Conservation (phyloP, 306 rosid genomes). For the Sindora glabra region DNA sequence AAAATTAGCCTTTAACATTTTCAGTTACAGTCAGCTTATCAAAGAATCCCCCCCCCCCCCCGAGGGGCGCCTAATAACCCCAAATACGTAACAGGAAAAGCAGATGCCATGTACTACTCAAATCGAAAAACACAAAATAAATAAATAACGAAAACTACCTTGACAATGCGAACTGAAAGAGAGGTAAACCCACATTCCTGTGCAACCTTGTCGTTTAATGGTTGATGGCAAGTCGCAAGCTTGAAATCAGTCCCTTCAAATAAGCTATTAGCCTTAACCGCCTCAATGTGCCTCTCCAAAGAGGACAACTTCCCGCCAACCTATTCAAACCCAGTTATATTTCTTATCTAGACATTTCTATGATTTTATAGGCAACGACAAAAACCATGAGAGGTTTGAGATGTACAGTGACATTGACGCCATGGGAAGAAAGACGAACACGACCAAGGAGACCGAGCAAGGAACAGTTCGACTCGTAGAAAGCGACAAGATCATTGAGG, state of each 20-base stretch:
- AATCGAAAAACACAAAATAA: neutral
- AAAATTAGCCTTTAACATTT: too few relatives aligned
- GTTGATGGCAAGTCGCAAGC: conserved; percentile 72
- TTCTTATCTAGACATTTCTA: neutral
- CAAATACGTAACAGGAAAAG: too few relatives aligned
- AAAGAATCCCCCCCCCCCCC: too few relatives aligned
- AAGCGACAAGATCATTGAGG: conserved; percentile 44
- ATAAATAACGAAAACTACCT: conserved; percentile 28
- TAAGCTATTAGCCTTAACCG: conserved; percentile 32
- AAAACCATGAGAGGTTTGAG: neutral
- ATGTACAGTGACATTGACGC: conserved; percentile 84
- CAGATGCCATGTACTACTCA: too few relatives aligned
- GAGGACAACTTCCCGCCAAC: conserved; percentile 69
- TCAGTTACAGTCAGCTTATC: too few relatives aligned
- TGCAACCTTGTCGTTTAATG: conserved; percentile 46
- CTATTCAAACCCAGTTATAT: conserved; percentile 28
- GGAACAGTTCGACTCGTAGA: conserved; percentile 67
- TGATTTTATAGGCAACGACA: neutral
- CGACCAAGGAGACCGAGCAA: conserved; percentile 79
- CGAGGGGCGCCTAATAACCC: too few relatives aligned
- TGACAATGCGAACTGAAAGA: conserved; percentile 72
- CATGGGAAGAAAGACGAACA: conserved; percentile 74
- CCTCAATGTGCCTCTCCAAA: conserved; percentile 57
- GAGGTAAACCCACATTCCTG: conserved; percentile 85
- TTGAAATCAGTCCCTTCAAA: conserved; percentile 82